Evolutionary conservation across 2,329 filamentous ascomycete species (phyloP).

Genomic region (Trichoderma sp.): DNA sequence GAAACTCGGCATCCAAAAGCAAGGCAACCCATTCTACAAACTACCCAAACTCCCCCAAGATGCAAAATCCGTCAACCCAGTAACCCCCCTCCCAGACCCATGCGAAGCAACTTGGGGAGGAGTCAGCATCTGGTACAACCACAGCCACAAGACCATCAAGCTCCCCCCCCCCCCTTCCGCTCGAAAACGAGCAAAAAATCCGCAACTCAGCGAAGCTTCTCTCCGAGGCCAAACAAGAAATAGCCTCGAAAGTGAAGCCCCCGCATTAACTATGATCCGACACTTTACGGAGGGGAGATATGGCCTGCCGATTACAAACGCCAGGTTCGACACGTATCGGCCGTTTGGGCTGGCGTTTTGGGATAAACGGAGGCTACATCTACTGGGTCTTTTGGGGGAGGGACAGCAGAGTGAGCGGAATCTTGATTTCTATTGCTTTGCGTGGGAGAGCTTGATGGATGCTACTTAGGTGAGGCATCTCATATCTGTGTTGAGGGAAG

Average conservation of each 20-base stretch:
- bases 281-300: background rate
- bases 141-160: background rate
- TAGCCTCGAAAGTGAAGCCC: background rate
- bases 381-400: conserved; percentile 15
- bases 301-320: background rate
- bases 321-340: conserved; percentile 20
- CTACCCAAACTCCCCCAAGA: background rate
- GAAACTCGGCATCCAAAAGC: background rate
- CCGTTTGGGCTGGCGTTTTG: conserved; percentile 23
- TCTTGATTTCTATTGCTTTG: conserved; percentile 11
- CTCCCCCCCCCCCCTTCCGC: background rate
- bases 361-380: conserved; percentile 22
- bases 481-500: background rate
- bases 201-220: background rate
- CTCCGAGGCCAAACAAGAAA: background rate
- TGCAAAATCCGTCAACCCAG: background rate
- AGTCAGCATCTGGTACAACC: background rate
- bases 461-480: background rate
- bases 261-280: background rate
- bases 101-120: background rate
- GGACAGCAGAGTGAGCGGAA: background rate
- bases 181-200: background rate
- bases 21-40: background rate
- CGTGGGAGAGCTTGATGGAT: conserved; percentile 10
- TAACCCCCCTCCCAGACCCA: background rate